Conservation (phyloP, 2,329 filamentous ascomycete genomes). For the Alternaria sp. region DNA sequence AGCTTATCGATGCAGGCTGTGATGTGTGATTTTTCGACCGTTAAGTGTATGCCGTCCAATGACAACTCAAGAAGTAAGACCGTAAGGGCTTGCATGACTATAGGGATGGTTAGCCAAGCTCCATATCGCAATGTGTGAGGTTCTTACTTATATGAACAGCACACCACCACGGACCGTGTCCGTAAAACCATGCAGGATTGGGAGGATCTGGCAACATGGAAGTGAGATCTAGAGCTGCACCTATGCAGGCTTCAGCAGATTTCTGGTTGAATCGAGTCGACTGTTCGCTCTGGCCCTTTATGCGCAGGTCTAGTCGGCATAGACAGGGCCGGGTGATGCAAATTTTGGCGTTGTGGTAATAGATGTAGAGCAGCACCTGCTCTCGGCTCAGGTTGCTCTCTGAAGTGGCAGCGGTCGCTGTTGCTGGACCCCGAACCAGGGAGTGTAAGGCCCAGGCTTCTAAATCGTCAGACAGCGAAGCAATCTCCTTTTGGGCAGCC, state of each 20-base stretch:
- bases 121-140: not conserved
- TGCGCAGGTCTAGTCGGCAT: constrained; percentile 42
- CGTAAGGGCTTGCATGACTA: constrained; percentile 48
- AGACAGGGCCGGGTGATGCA: constrained; percentile 49
- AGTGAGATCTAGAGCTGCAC: constrained; percentile 42
- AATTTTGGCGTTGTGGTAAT: constrained; percentile 44
- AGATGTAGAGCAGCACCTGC: constrained; percentile 26
- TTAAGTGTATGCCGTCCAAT: constrained; percentile 30
- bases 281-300: constrained; percentile 36
- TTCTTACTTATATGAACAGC: constrained; percentile 34
- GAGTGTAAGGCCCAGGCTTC: constrained; percentile 33
- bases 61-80: constrained; percentile 48
- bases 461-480: constrained; percentile 32
- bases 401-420: not conserved
- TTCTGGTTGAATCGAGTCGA: constrained; percentile 40
- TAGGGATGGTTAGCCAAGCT: not conserved
- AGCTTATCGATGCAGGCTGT: constrained; percentile 33
- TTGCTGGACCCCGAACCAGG: constrained; percentile 25
- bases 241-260: constrained; percentile 41
- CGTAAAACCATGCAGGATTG: constrained; percentile 23
- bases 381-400: constrained; percentile 14
- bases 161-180: constrained; percentile 48
- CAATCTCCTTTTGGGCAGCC: constrained; percentile 28
- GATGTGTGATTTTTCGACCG: constrained; percentile 30
- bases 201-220: constrained; percentile 38